Percentiles rank a stretch among this genome's conserved stretches.
These are phyloP conservation scores for Anethum foeniculum DNA, from an alignment of 140 eudicot species.

Conservation along the genomic window DNA sequence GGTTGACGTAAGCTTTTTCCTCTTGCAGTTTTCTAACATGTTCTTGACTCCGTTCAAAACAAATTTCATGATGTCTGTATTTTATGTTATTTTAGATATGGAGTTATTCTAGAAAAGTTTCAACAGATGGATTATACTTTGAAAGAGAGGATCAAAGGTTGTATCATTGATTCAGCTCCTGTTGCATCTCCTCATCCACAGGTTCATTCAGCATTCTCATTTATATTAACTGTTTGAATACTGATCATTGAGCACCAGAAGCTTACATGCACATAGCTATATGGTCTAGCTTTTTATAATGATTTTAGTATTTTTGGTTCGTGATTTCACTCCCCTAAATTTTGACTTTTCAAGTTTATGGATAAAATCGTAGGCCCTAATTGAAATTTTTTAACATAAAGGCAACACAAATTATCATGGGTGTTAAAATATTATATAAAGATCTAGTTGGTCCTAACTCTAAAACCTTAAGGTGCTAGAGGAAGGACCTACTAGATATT, in stretches of 20 bases:
- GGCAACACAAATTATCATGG: too few relatives aligned
- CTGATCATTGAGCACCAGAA: not conserved
- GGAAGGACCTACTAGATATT: too few relatives aligned
- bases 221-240: not conserved
- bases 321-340: not conserved
- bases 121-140: slow-evolving; percentile 40
- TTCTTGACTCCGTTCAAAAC: not conserved
- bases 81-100: slow-evolving; percentile 47
- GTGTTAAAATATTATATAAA: too few relatives aligned
- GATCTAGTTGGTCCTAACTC: too few relatives aligned
- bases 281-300: too few relatives aligned
- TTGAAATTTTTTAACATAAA: not conserved
- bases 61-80: not conserved
- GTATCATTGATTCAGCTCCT: slow-evolving; percentile 95
- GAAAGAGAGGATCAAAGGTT: slow-evolving; percentile 63
- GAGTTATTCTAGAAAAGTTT: slow-evolving; percentile 77
- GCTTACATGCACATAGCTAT: not conserved
- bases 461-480: too few relatives aligned
- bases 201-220: slow-evolving; percentile 29
- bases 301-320: not conserved
- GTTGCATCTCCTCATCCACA: slow-evolving; percentile 91
- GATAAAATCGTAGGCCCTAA: not conserved
- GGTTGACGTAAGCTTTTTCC: slow-evolving; percentile 64
- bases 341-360: not conserved
- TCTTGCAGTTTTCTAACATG: not conserved